These are phyloP conservation scores for Xylaria cubensis DNA, from an alignment of 495 filamentous ascomycete genomes.

Conservation along the genomic window DNA sequence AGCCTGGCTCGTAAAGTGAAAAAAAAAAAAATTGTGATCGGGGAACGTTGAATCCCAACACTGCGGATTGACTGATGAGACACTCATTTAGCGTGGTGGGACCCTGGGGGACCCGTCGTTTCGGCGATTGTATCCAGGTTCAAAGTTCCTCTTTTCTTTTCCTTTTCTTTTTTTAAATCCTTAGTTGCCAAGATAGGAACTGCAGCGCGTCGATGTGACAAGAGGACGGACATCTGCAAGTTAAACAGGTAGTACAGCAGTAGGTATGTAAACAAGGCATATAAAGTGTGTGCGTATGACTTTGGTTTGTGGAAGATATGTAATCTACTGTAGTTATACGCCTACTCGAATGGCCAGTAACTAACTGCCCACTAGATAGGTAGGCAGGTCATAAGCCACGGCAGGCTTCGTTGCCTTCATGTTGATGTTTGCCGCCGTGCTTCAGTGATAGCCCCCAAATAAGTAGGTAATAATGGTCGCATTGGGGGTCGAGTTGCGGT, in stretches of 20 bases:
- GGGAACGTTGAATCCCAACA: constrained; percentile 15
- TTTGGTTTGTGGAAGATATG: not conserved
- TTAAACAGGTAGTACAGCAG: not conserved
- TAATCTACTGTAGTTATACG: too few relatives aligned
- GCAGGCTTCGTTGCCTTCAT: not conserved
- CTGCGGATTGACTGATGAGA: constrained; percentile 13
- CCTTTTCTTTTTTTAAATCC: not conserved
- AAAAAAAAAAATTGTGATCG: not conserved
- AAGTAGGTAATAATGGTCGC: not conserved
- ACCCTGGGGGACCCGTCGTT: not conserved
- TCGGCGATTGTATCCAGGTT: constrained; percentile 8
- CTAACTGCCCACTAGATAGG: too few relatives aligned
- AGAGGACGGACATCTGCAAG: not conserved
- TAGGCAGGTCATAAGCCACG: not conserved
- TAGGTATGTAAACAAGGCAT: constrained; percentile 1
- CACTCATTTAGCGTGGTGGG: constrained; percentile 11
- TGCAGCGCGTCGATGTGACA: not conserved
- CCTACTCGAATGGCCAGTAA: too few relatives aligned
- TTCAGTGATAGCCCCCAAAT: not conserved
- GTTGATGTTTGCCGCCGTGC: not conserved
- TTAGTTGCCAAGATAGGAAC: not conserved
- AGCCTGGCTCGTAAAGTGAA: not conserved
- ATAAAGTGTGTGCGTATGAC: too few relatives aligned
- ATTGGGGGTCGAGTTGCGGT: constrained; percentile 3
- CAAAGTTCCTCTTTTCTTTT: not conserved